phyloP scores from a whole-genome alignment of 177 flowering plant genomes.

The Vitis hybrid region DNA sequence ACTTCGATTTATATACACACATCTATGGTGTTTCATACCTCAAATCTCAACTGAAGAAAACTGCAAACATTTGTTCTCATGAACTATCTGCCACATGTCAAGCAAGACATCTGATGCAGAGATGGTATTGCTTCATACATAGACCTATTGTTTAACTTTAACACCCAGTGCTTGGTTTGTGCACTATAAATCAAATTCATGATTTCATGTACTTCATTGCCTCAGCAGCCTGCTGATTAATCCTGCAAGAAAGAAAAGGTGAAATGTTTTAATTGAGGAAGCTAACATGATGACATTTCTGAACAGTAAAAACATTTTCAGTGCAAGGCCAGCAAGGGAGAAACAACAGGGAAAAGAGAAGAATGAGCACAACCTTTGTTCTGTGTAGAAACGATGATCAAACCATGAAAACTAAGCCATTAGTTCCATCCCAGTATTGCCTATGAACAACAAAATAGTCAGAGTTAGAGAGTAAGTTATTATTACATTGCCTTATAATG shows the following conservation, averaged over 20 bases:
- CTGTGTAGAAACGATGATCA: not conserved
- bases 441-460: not conserved
- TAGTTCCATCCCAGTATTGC: not conserved
- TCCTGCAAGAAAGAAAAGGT: constrained; percentile 1
- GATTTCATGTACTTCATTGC: not conserved
- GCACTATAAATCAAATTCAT: too few species aligned
- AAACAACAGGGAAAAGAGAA: not conserved
- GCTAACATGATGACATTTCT: not conserved
- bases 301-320: not conserved
- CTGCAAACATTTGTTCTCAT: too few species aligned
- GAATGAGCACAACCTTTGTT: not conserved
- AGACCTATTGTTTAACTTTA: too few species aligned
- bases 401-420: not conserved
- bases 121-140: too few species aligned
- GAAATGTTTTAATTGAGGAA: not conserved
- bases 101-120: too few species aligned
- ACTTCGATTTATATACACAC: too few species aligned
- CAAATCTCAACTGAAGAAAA: too few species aligned
- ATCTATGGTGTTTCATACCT: too few species aligned
- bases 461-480: not conserved
- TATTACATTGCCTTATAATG: not conserved
- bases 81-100: too few species aligned
- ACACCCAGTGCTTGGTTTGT: too few species aligned
- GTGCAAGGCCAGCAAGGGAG: not conserved
- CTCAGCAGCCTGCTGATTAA: not conserved